These are phyloP conservation scores for Penicillium coprophilum DNA, from an alignment of 495 filamentous ascomycete genomes.

Conservation along the genomic window DNA sequence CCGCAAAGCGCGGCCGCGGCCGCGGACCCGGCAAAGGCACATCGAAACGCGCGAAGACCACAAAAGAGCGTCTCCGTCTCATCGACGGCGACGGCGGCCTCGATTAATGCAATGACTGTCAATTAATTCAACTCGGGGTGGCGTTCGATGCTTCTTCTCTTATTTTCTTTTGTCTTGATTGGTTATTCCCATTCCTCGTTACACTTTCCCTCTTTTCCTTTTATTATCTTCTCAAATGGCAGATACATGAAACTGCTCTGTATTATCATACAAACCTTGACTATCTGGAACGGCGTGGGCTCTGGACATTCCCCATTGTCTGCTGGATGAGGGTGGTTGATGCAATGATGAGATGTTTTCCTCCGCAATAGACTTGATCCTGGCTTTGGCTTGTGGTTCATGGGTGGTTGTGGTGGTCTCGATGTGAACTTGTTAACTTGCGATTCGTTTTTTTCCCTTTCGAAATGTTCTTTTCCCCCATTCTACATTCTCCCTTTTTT, in stretches of 20 bases:
- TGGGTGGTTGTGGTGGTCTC: constrained; percentile 1
- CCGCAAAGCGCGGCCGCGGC: constrained; percentile 55
- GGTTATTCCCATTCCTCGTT: constrained; percentile 8
- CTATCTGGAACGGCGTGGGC: background rate
- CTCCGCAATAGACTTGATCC: constrained; percentile 4
- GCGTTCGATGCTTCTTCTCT: constrained; percentile 32
- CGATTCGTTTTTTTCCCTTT: background rate
- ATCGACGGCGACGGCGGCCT: constrained; percentile 72
- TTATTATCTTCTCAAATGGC: constrained; percentile 19
- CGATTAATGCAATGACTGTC: constrained; percentile 25
- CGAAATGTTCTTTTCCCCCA: background rate
- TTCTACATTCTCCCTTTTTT: constrained; percentile 1
- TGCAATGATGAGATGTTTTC: background rate
- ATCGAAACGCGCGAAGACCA: constrained; percentile 86
- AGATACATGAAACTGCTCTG: constrained; percentile 23
- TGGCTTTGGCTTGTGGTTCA: constrained; percentile 3
- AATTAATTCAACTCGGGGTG: constrained; percentile 31
- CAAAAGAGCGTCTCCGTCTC: constrained; percentile 82
- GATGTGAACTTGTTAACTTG: constrained; percentile 1
- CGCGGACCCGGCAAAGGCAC: constrained; percentile 49
- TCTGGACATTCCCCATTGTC: constrained; percentile 5
- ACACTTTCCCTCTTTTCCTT: constrained; percentile 17
- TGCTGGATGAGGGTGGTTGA: background rate
- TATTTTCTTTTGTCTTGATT: constrained; percentile 11
- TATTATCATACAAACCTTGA: constrained; percentile 32